Evolutionary conservation across 73 alveolate genomes (phyloP).

Genomic region (Tetrahymena borealis): DNA sequence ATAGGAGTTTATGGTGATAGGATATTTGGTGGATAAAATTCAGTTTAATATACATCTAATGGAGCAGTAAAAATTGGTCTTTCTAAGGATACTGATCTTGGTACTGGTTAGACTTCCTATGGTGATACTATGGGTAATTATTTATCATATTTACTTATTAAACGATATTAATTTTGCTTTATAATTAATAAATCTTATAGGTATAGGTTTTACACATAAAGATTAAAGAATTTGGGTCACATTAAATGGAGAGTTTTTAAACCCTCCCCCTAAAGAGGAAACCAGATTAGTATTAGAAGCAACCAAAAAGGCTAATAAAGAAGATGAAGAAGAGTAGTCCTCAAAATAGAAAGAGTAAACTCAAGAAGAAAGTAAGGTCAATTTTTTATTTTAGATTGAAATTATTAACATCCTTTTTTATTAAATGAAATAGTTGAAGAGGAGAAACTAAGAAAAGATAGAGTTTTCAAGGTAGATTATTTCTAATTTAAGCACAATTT

Average conservation of each 20-base stretch:
- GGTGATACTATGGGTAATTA: neutral
- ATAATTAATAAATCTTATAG: neutral
- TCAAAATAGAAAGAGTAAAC: neutral
- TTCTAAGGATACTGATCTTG: neutral
- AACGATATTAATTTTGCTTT: neutral
- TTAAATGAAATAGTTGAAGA: neutral
- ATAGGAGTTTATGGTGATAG: neutral
- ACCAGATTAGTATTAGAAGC: neutral
- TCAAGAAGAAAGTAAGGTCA: neutral
- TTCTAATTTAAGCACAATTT: neutral
- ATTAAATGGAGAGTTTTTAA: neutral
- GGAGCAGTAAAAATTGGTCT: neutral
- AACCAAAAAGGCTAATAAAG: neutral
- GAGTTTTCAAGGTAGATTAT: neutral
- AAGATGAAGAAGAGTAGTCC: neutral
- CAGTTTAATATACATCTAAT: neutral
- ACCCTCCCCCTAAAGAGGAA: neutral
- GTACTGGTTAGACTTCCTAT: neutral
- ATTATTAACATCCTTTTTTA: neutral
- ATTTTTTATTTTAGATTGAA: neutral
- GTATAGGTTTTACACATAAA: neutral
- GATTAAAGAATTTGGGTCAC: neutral
- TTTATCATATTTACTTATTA: neutral
- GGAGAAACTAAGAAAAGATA: neutral
- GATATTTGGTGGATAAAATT: neutral